Evolutionary conservation across 371 early-diverging fungal genomes (phyloP).

Genomic region (Mortierella sp.): DNA sequence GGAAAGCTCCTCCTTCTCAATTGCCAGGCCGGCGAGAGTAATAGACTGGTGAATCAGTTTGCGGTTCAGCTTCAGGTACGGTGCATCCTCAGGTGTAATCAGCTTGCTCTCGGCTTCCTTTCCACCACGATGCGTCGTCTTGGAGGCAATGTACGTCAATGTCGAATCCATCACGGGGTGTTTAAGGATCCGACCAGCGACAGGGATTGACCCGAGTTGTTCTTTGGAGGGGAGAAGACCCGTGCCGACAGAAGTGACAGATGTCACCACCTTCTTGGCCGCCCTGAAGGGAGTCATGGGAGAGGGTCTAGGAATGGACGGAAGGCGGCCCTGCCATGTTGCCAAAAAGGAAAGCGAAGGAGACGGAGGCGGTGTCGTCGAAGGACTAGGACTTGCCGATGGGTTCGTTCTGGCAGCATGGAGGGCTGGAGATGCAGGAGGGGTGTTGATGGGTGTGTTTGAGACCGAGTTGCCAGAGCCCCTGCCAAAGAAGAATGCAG

Average conservation of each 20-base stretch:
- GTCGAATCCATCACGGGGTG: conserved; percentile 60
- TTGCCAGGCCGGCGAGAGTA: conserved; percentile 61
- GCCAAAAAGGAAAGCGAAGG: conserved; percentile 49
- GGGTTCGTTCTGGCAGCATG: conserved; percentile 21
- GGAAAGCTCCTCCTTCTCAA: conserved; percentile 58
- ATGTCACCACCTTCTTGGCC: conserved; percentile 44
- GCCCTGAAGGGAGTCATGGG: conserved; percentile 50
- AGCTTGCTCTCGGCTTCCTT: conserved; percentile 17
- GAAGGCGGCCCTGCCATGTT: conserved; percentile 39
- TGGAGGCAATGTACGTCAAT: conserved; percentile 54
- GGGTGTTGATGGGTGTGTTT: conserved; percentile 36
- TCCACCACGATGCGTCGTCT: conserved; percentile 29
- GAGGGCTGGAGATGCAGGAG: conserved; percentile 46
- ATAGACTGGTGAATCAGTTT: conserved; percentile 63
- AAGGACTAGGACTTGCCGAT: conserved; percentile 30
- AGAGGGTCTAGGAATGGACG: conserved; percentile 46
- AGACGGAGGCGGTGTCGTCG: conserved; percentile 44
- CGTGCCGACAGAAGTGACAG: conserved; percentile 51
- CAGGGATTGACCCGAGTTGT: conserved; percentile 53
- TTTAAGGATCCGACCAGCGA: conserved; percentile 55
- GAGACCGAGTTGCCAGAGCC: conserved; percentile 14
- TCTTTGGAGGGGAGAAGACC: conserved; percentile 54
- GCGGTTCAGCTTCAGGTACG: conserved; percentile 57
- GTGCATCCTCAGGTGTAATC: conserved; percentile 34
- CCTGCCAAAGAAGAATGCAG: conserved; percentile 41